Evolutionary conservation across 306 rosid genomes (phyloP).

Genomic region (Vigna nakashimae): DNA sequence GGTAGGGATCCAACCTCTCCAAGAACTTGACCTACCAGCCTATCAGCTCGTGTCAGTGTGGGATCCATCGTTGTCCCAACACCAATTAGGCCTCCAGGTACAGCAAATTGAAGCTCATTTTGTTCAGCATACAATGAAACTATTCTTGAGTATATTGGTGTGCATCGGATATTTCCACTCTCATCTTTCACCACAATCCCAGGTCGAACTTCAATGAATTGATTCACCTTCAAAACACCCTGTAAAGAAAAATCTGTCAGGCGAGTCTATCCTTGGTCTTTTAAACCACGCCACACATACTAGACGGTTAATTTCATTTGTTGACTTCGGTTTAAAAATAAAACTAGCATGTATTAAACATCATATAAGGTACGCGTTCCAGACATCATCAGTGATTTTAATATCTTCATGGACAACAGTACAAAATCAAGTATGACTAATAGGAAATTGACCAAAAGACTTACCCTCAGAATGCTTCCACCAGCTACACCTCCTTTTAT

Average conservation of each 20-base stretch:
- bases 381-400: not conserved
- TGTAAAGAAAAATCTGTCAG: constrained; percentile 45
- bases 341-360: not conserved
- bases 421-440: not conserved
- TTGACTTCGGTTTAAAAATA: not conserved
- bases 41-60: constrained; percentile 95
- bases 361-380: not conserved
- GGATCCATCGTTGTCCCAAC: constrained; percentile 99
- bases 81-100: constrained; percentile 96
- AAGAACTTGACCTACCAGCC: constrained; percentile 96
- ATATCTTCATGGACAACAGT: not conserved
- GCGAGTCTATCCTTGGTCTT: not conserved
- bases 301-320: not conserved
- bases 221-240: constrained; percentile 97
- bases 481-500: constrained; percentile 99
- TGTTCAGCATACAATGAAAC: constrained; percentile 91
- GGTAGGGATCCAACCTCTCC: constrained; percentile 98
- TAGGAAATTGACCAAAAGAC: constrained; percentile 40
- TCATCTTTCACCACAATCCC: constrained; percentile 96
- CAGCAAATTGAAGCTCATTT: constrained; percentile 95
- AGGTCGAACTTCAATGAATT: constrained; percentile 96
- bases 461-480: constrained; percentile 95
- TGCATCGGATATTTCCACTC: constrained; percentile 84
- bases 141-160: constrained; percentile 94
- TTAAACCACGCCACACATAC: not conserved